Evolutionary conservation across 768 basidiomycete species (phyloP).

Genomic region (Basidioascus undulatus): DNA sequence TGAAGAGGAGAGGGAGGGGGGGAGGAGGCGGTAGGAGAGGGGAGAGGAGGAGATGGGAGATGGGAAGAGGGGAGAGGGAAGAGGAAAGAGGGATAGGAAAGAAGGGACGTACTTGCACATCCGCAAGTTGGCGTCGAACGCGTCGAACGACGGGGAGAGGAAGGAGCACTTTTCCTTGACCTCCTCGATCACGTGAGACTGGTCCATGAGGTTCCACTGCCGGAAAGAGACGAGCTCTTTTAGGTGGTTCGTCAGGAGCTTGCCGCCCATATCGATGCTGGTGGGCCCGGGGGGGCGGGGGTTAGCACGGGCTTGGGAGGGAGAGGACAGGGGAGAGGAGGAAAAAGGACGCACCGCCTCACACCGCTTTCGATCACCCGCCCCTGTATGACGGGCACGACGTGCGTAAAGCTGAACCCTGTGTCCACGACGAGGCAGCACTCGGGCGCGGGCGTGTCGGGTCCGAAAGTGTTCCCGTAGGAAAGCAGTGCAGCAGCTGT

Average conservation of each 20-base stretch:
- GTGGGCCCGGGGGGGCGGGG: too few relatives aligned
- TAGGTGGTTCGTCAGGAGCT: constrained; percentile 80
- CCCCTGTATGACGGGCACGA: constrained; percentile 57
- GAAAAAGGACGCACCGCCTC: constrained; percentile 32
- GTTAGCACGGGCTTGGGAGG: not conserved
- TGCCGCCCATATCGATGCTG: constrained; percentile 86
- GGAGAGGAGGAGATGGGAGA: too few relatives aligned
- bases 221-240: constrained; percentile 83
- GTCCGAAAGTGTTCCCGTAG: constrained; percentile 32
- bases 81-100: too few relatives aligned
- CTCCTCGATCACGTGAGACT: constrained; percentile 78
- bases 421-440: constrained; percentile 66
- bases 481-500: constrained; percentile 59
- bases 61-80: too few relatives aligned
- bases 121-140: constrained; percentile 49
- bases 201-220: constrained; percentile 97
- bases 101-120: constrained; percentile 38
- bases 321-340: constrained; percentile 5
- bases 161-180: constrained; percentile 81
- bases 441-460: constrained; percentile 31
- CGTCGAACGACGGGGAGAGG: constrained; percentile 40
- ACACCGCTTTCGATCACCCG: constrained; percentile 55
- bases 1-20: too few relatives aligned
- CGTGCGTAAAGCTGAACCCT: constrained; percentile 84
- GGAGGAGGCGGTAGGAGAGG: too few relatives aligned